These are phyloP conservation scores for Thecaphora thlaspeos DNA, from an alignment of 1,284 basidiomycete genomes.

Conservation along the genomic window DNA sequence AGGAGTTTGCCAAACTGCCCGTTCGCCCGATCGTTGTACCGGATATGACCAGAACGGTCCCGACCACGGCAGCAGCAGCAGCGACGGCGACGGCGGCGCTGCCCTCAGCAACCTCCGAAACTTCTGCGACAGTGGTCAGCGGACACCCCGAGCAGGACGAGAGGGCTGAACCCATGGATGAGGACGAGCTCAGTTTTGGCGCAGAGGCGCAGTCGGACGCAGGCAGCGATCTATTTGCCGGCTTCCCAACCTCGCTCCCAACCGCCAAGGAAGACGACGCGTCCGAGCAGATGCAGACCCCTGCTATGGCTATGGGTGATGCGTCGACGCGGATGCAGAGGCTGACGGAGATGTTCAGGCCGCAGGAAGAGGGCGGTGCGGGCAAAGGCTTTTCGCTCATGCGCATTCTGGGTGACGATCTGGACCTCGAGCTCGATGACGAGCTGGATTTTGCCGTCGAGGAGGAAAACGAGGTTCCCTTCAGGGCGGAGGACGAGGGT, in stretches of 20 bases:
- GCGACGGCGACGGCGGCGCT: no score
- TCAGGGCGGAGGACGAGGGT: no score
- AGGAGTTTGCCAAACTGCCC: conserved; percentile 26
- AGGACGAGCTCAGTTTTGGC: conserved; percentile 25
- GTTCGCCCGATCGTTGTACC: conserved; percentile 11
- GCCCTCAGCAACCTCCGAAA: no score
- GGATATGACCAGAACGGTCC: no score
- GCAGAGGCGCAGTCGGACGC: conserved; percentile 12
- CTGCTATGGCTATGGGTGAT: background rate
- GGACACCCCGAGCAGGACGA: no score
- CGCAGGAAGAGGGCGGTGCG: conserved; percentile 27
- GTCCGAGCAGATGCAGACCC: conserved; percentile 2
- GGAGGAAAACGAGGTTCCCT: background rate
- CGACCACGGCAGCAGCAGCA: no score
- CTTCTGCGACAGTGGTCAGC: no score
- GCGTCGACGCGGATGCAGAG: background rate
- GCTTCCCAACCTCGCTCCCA: conserved; percentile 10
- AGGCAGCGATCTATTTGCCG: conserved; percentile 30
- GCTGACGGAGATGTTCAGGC: conserved; percentile 53
- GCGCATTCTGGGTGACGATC: conserved; percentile 30
- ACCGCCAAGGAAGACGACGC: background rate
- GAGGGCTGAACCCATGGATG: conserved; percentile 10
- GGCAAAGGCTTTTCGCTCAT: conserved; percentile 42
- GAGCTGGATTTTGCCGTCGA: conserved; percentile 3
- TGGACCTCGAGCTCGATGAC: conserved; percentile 40